Evolutionary conservation across 2,329 filamentous ascomycete species (phyloP), one percentile per base, ranked within the genome.

Genomic region (Rutstroemia sp.): DNA sequence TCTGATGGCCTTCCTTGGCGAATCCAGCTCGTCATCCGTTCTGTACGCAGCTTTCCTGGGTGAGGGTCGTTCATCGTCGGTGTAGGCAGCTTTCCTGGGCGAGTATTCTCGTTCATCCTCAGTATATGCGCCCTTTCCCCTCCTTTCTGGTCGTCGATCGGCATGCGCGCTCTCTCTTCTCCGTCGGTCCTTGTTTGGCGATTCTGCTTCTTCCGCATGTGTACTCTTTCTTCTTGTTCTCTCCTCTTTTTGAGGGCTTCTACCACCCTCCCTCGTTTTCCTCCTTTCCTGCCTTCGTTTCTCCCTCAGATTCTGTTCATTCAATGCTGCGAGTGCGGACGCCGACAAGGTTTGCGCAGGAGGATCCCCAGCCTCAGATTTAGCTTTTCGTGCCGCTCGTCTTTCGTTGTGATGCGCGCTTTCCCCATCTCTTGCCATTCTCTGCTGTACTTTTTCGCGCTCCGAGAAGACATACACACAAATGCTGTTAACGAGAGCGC

Each of bases 221-320:
- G 19, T 23, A 23, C 44, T 30, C 16, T 27, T 23, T 23, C 44
- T 10, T 19, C 44, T 27, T 17, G 16, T 23, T 14, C 44, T 47
- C 44, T 47, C 44, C 44, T 21, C 10, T 9, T 44, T 21, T 3
- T 17, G 41, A 17, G 41, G 17, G 21, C 41, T 44, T 9, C 41
- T 87, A 73, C 14, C 86, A 71, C 0, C 84, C 82, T 25, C 85
- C 86, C 60, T 86, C 89, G 25, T 87, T 61, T 34, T 65, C 67
- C 54, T 67, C 61, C 34, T 64, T 48, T 57, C 60, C 61, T 51
- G 61, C 4, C 51, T 19, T 54, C 59, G 58, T 4, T 49, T 45
- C 8, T 57, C 57, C 48, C 61, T 56, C 17, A 64, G 58, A 61
- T 69, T 67, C 7, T 68, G 58, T 14, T 60, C 58, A 45, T 71